phyloP scores from a whole-genome alignment of 805 yeast species.

The Aciculoconidium aculeatum region DNA sequence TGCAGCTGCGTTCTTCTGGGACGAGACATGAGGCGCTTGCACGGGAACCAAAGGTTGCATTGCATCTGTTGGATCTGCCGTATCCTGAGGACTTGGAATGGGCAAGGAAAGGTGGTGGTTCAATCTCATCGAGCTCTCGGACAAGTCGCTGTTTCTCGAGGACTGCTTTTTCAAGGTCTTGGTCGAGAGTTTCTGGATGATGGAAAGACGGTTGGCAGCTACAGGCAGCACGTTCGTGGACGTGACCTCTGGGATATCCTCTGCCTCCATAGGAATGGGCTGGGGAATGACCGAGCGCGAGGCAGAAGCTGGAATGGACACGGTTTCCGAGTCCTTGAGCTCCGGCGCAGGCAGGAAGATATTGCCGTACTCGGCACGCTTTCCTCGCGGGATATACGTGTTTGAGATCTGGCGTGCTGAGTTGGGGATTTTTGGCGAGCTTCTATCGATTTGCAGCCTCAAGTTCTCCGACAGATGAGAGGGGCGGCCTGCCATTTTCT shows the following conservation, averaged over 20 bases:
- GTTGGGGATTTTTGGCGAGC: constrained; percentile 1
- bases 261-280: too few relatives aligned
- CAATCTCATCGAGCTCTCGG: constrained; percentile 1
- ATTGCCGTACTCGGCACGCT: constrained; percentile 15
- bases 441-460: too few relatives aligned
- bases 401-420: constrained; percentile 10
- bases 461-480: too few relatives aligned
- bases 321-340: constrained; percentile 6
- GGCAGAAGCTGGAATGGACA: background rate
- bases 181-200: background rate
- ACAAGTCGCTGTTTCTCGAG: background rate
- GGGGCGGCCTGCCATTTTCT: too few relatives aligned
- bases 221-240: background rate
- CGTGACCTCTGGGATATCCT: too few relatives aligned
- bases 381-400: constrained; percentile 21
- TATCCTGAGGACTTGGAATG: too few relatives aligned
- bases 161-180: background rate
- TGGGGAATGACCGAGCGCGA: background rate
- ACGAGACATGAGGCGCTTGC: too few relatives aligned
- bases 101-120: constrained; percentile 2
- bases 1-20: too few relatives aligned
- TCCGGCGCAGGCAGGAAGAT: constrained; percentile 21
- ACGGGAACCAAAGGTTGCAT: too few relatives aligned
- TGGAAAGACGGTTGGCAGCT: too few relatives aligned
- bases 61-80: too few relatives aligned